A percentile compares a stretch with the other conserved stretches of the same genome.
phyloP scores from a whole-genome alignment of 768 basidiomycete genomes.

The Boletellus emodensis region DNA sequence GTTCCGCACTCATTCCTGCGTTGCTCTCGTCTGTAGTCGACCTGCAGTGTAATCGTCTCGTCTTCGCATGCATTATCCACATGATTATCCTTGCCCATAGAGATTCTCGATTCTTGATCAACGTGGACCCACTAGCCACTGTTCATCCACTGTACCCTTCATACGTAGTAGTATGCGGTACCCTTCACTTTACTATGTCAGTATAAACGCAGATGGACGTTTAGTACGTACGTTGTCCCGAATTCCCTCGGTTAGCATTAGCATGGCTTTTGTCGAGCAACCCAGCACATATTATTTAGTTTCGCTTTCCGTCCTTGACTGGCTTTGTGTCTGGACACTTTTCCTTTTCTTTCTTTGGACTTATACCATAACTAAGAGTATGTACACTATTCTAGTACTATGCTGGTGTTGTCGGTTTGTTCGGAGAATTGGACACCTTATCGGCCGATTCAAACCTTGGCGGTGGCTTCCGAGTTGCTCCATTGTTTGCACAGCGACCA shows the following conservation, averaged over 20 bases:
- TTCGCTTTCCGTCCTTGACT: not conserved
- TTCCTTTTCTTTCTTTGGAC: not conserved
- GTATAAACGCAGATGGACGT: too few species aligned
- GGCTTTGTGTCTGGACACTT: not conserved
- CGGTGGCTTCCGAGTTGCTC: not conserved
- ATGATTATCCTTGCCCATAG: not conserved
- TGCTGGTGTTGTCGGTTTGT: conserved; percentile 1
- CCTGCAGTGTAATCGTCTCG: not conserved
- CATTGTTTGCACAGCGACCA: conserved; percentile 5
- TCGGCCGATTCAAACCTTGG: conserved; percentile 13
- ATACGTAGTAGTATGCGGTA: too few species aligned
- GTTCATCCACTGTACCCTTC: not conserved
- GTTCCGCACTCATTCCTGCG: not conserved
- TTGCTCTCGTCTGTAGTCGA: conserved; percentile 3
- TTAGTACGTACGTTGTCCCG: too few species aligned
- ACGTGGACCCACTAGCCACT: not conserved
- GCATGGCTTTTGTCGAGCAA: too few species aligned
- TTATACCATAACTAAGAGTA: not conserved
- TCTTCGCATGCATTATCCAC: not conserved
- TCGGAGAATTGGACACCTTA: not conserved
- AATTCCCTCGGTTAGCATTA: too few species aligned
- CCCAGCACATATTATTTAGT: not conserved
- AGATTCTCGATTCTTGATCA: not conserved
- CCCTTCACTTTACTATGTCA: too few species aligned
- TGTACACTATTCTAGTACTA: not conserved